Conservation (phyloP, 2,329 filamentous ascomycete species). For the Exophiala calicioides region DNA sequence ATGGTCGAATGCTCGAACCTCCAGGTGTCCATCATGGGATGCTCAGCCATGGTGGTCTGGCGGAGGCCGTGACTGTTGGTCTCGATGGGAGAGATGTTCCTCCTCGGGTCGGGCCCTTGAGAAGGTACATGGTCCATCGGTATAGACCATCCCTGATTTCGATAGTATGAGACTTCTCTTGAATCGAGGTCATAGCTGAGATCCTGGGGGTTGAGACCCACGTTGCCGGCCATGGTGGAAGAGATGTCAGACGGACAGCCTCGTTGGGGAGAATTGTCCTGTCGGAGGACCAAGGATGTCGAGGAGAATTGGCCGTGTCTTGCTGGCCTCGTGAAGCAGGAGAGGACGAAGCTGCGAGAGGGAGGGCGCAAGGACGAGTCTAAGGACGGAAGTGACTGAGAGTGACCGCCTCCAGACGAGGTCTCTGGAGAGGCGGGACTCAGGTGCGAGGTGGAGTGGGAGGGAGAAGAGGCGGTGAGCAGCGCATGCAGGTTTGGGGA, state of each 20-base stretch:
- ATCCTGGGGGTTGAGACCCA: conserved; percentile 47
- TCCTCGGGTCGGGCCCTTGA: conserved; percentile 38
- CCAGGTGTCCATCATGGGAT: conserved; percentile 50
- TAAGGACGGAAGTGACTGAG: conserved; percentile 24
- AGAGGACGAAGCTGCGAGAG: conserved; percentile 21
- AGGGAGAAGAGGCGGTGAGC: conserved; percentile 29
- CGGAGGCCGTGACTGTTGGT: conserved; percentile 45
- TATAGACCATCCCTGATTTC: conserved; percentile 46
- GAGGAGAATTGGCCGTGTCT: conserved; percentile 14
- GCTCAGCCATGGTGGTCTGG: conserved; percentile 44
- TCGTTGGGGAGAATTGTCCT: conserved; percentile 15
- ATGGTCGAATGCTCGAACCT: conserved; percentile 37
- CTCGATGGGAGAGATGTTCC: conserved; percentile 47
- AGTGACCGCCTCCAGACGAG: conserved; percentile 29
- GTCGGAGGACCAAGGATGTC: conserved; percentile 25
- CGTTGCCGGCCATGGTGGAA: conserved; percentile 44
- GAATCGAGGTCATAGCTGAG: conserved; percentile 51
- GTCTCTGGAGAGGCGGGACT: conserved; percentile 20
- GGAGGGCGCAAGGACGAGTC: conserved; percentile 18
- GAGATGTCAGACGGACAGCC: conserved; percentile 28
- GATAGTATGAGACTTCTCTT: conserved; percentile 44
- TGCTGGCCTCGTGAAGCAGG: conserved; percentile 28
- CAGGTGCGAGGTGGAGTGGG: conserved; percentile 19
- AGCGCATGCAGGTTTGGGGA: conserved; percentile 23
- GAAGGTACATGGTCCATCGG: conserved; percentile 41